Evolutionary conservation across 345 rosid genomes (phyloP).

Genomic region (Camelina laxa): DNA sequence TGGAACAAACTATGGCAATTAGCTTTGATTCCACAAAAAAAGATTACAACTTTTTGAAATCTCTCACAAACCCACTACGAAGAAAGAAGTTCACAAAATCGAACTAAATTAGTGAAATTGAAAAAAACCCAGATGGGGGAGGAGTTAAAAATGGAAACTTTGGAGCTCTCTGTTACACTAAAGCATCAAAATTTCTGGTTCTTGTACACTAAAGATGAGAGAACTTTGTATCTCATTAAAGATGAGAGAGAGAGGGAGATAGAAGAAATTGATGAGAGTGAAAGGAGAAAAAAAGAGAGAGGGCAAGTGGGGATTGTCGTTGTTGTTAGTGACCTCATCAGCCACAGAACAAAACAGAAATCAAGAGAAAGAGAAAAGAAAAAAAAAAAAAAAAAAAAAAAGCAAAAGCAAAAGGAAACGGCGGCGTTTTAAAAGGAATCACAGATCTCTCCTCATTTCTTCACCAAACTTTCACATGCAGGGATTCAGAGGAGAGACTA

Average conservation of each 20-base stretch:
- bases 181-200: constrained; percentile 33
- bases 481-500: constrained; percentile 25
- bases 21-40: constrained; percentile 13
- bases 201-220: constrained; percentile 12
- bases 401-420: constrained; percentile 42
- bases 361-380: constrained; percentile 13
- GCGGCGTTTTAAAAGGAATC: constrained; percentile 51
- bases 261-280: constrained; percentile 15
- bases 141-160: constrained; percentile 31
- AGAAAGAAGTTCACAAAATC: background rate
- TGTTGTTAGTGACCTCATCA: constrained; percentile 25
- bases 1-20: constrained; percentile 10
- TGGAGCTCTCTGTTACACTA: constrained; percentile 21
- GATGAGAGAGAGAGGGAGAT: background rate
- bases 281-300: constrained; percentile 1
- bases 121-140: background rate
- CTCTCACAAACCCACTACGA: background rate
- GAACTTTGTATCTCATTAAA: too few species aligned
- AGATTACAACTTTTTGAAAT: constrained; percentile 18
- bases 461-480: constrained; percentile 75
- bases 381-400: too few species aligned
- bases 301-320: constrained; percentile 36
- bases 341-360: constrained; percentile 33
- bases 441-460: constrained; percentile 53
- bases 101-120: background rate